These are phyloP conservation scores for Trifolium subterraneum DNA, from an alignment of 306 rosid genomes.

Conservation along the genomic window DNA sequence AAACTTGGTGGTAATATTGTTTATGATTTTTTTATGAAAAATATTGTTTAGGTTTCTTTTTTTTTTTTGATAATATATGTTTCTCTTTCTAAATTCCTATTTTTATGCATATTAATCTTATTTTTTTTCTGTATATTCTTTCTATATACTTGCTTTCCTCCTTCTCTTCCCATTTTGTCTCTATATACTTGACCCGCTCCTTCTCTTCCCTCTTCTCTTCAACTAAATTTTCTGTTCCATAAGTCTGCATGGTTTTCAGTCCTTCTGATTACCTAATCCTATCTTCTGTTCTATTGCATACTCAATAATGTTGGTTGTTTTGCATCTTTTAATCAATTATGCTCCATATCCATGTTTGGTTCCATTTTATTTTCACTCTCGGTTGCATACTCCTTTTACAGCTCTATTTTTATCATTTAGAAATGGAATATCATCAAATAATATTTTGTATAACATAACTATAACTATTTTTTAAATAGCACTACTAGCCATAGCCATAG, in stretches of 20 bases:
- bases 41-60: no score
- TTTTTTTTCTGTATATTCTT: no score
- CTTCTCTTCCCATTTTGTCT: background rate
- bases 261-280: background rate
- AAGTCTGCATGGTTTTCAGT: background rate
- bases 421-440: background rate
- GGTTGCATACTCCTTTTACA: background rate
- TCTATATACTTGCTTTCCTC: background rate
- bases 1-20: no score
- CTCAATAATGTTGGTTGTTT: background rate
- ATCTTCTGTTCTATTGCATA: background rate
- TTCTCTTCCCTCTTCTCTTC: background rate
- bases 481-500: conserved; percentile 10
- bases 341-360: background rate
- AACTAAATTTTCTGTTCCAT: background rate
- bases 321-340: background rate
- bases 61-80: no score
- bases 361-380: background rate
- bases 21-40: no score
- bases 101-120: no score
- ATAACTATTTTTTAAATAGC: conserved; percentile 1
- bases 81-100: no score
- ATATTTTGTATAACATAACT: background rate
- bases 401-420: background rate
- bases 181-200: background rate